These are phyloP conservation scores for Globisporangium cylindrosporum DNA, from an alignment of 352 stramenopile species.

Conservation along the genomic window DNA sequence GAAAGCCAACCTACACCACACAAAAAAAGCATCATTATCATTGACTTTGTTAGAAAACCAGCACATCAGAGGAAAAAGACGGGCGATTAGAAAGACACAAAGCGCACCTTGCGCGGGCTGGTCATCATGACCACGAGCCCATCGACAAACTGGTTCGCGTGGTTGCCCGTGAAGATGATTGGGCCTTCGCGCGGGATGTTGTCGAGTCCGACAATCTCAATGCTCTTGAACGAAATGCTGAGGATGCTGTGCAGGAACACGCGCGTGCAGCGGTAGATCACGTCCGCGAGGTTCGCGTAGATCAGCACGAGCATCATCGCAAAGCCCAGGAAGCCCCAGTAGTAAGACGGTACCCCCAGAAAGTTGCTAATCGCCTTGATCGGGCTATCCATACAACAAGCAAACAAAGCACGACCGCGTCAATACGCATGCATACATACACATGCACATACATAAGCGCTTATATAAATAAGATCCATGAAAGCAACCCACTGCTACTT, in stretches of 20 bases:
- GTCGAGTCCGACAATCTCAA: slow-evolving; percentile 95
- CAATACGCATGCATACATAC: not conserved
- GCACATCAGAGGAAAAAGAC: not conserved
- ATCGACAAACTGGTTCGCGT: slow-evolving; percentile 99
- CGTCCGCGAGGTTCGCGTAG: slow-evolving; percentile 74
- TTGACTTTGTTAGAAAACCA: not conserved
- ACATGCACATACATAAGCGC: slow-evolving; percentile 4
- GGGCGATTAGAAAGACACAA: not conserved
- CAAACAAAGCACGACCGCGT: not conserved
- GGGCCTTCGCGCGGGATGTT: slow-evolving; percentile 96
- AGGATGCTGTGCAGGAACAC: slow-evolving; percentile 98
- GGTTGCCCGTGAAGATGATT: slow-evolving; percentile 97
- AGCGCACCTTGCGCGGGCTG: slow-evolving; percentile 84
- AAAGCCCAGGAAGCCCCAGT: slow-evolving; percentile 62
- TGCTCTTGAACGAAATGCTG: slow-evolving; percentile 97
- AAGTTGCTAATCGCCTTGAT: slow-evolving; percentile 83
- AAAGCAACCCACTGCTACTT: slow-evolving; percentile 20
- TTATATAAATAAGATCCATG: slow-evolving; percentile 2
- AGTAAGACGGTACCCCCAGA: slow-evolving; percentile 61
- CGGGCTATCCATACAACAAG: slow-evolving; percentile 32
- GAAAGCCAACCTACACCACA: slow-evolving; percentile 80
- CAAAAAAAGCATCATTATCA: not conserved
- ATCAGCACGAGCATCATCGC: slow-evolving; percentile 65
- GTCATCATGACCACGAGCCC: slow-evolving; percentile 95
- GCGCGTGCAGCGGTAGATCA: slow-evolving; percentile 74